phyloP scores from a whole-genome alignment of 495 filamentous ascomycete genomes.

The Aspergillus ostianus region DNA sequence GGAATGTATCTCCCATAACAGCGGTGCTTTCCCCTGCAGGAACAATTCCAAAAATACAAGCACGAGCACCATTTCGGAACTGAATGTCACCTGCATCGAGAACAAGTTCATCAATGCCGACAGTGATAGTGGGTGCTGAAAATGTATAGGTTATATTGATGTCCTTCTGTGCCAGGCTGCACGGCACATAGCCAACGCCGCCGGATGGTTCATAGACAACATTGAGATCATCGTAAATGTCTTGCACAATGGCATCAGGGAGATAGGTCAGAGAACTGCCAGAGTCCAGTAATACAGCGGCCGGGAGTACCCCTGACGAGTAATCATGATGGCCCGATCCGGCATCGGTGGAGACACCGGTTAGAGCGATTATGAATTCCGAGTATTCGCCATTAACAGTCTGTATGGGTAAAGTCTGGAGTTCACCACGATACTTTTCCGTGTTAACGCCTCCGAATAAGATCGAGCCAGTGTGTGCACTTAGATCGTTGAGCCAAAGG shows the following conservation, averaged over 20 bases:
- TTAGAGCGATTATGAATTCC: conserved; percentile 85
- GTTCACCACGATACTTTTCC: conserved; percentile 67
- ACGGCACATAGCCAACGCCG: conserved; percentile 66
- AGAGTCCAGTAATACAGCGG: conserved; percentile 81
- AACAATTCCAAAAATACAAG: conserved; percentile 75
- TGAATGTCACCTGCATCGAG: conserved; percentile 57
- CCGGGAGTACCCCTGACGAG: conserved; percentile 52
- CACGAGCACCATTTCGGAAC: conserved; percentile 59
- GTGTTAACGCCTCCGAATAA: conserved; percentile 92
- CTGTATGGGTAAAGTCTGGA: conserved; percentile 76
- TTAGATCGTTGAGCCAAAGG: conserved; percentile 52
- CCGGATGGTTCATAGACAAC: conserved; percentile 58
- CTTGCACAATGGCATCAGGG: conserved; percentile 61
- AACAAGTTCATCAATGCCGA: conserved; percentile 75
- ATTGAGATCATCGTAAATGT: conserved; percentile 62
- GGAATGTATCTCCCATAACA: conserved; percentile 89
- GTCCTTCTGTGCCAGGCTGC: conserved; percentile 58
- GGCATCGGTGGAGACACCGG: conserved; percentile 53
- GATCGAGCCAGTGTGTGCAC: conserved; percentile 73
- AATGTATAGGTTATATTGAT: conserved; percentile 69
- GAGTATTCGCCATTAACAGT: conserved; percentile 54
- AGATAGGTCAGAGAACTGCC: conserved; percentile 89
- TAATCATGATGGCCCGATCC: conserved; percentile 42
- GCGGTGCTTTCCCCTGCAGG: conserved; percentile 63
- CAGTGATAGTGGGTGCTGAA: conserved; percentile 62